Conservation (phyloP, 2,329 filamentous ascomycete species). For the Beauveria pseudobassiana region DNA sequence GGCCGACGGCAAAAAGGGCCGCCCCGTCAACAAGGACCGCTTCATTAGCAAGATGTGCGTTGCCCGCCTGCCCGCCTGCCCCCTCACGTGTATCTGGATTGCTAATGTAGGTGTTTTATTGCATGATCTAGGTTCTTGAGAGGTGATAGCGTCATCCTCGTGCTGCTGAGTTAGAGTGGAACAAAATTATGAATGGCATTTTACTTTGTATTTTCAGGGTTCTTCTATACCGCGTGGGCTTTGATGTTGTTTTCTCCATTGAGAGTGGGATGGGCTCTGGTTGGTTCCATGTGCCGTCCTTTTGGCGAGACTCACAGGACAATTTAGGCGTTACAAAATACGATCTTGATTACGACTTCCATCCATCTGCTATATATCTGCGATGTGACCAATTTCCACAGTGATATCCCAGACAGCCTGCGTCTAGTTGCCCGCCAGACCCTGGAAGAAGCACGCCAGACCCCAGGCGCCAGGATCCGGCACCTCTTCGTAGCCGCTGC, state of each 20-base stretch:
- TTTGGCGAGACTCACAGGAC: slow-evolving; percentile 24
- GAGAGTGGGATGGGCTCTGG: slow-evolving; percentile 12
- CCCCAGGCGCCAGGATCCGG: slow-evolving; percentile 64
- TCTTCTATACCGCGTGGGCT: slow-evolving; percentile 4
- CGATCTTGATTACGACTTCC: neutral
- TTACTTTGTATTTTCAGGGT: slow-evolving; percentile 17
- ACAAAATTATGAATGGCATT: neutral
- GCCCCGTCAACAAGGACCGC: slow-evolving; percentile 91
- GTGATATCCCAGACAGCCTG: neutral
- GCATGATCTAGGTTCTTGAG: slow-evolving; percentile 60
- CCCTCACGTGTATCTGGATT: neutral
- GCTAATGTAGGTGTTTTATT: neutral
- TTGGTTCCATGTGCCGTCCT: slow-evolving; percentile 23
- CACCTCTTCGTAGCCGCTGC: slow-evolving; percentile 40
- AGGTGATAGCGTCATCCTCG: slow-evolving; percentile 82
- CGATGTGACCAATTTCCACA: neutral
- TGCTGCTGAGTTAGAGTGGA: slow-evolving; percentile 60
- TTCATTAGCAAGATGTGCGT: slow-evolving; percentile 96
- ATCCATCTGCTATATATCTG: neutral
- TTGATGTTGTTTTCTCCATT: slow-evolving; percentile 4
- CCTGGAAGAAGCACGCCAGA: slow-evolving; percentile 72
- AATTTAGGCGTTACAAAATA: slow-evolving; percentile 30
- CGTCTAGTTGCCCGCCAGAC: slow-evolving; percentile 48
- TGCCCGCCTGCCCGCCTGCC: neutral
- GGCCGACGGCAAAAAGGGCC: slow-evolving; percentile 79